Conservation (phyloP, 2,329 filamentous ascomycete genomes). For the Cordyceps javanica region DNA sequence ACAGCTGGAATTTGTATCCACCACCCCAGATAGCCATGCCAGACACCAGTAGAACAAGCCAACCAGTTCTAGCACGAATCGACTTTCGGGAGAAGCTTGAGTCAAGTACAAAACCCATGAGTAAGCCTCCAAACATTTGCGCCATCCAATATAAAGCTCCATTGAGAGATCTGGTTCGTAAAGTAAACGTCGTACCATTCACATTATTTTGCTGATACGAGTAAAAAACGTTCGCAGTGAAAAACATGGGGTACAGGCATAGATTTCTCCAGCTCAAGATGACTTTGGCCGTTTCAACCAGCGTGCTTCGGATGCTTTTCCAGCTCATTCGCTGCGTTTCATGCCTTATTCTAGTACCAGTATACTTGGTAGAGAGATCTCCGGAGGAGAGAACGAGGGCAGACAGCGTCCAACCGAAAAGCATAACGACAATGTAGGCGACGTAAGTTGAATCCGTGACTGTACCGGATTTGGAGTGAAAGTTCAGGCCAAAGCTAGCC, state of each 20-base stretch:
- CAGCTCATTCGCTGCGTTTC: not conserved
- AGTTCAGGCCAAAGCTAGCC: slow-evolving; percentile 22
- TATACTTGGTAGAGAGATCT: not conserved
- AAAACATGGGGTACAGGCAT: slow-evolving; percentile 79
- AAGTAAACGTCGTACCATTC: slow-evolving; percentile 65
- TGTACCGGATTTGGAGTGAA: slow-evolving; percentile 19
- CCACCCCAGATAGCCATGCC: slow-evolving; percentile 51
- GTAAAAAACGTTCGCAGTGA: slow-evolving; percentile 67
- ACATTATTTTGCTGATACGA: slow-evolving; percentile 77
- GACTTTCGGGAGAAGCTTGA: slow-evolving; percentile 36
- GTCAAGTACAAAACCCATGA: slow-evolving; percentile 70
- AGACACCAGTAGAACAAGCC: slow-evolving; percentile 32
- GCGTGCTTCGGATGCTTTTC: slow-evolving; percentile 49
- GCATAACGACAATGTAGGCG: slow-evolving; percentile 69
- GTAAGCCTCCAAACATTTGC: slow-evolving; percentile 69
- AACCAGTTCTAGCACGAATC: slow-evolving; percentile 52
- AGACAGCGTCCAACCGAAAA: slow-evolving; percentile 46
- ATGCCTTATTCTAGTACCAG: not conserved
- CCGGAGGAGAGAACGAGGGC: not conserved
- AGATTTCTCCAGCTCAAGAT: slow-evolving; percentile 66
- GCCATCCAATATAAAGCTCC: slow-evolving; percentile 71
- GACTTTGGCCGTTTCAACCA: slow-evolving; percentile 43
- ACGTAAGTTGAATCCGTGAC: slow-evolving; percentile 70
- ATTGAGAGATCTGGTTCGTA: slow-evolving; percentile 71
- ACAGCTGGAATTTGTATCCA: slow-evolving; percentile 58